Conservation (phyloP, 2,329 filamentous ascomycete species). For the Pyrenochaeta sp. region DNA sequence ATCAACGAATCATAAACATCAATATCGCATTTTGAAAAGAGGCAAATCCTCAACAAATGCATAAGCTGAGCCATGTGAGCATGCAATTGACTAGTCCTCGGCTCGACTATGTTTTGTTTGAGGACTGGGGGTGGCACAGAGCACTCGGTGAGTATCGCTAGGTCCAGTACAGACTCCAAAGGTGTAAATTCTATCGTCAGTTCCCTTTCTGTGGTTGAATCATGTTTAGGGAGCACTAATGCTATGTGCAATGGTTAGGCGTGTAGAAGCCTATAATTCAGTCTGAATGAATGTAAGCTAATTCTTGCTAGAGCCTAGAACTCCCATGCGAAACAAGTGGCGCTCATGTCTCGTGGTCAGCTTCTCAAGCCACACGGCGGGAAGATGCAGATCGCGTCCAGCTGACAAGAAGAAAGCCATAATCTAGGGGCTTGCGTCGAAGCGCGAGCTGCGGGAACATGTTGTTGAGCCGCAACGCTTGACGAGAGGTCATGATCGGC, state of each 20-base stretch:
- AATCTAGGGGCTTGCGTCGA: background rate
- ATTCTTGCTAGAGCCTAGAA: background rate
- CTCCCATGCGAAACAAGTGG: background rate
- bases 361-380: background rate
- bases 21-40: background rate
- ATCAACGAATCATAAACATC: background rate
- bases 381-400: background rate
- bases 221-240: too few relatives aligned
- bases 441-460: background rate
- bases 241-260: too few relatives aligned
- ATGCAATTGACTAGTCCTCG: too few relatives aligned
- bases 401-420: background rate
- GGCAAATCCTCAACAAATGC: constrained; percentile 2
- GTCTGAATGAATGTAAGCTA: background rate
- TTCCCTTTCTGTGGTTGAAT: background rate
- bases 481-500: background rate
- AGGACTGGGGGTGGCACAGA: too few relatives aligned
- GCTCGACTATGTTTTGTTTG: too few relatives aligned
- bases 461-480: background rate
- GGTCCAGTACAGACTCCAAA: too few relatives aligned
- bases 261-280: background rate
- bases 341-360: background rate
- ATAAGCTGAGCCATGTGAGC: background rate
- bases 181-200: too few relatives aligned
- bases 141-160: too few relatives aligned